phyloP scores from a whole-genome alignment of 305 asterid genomes.

The Fraxinus dipetala region DNA sequence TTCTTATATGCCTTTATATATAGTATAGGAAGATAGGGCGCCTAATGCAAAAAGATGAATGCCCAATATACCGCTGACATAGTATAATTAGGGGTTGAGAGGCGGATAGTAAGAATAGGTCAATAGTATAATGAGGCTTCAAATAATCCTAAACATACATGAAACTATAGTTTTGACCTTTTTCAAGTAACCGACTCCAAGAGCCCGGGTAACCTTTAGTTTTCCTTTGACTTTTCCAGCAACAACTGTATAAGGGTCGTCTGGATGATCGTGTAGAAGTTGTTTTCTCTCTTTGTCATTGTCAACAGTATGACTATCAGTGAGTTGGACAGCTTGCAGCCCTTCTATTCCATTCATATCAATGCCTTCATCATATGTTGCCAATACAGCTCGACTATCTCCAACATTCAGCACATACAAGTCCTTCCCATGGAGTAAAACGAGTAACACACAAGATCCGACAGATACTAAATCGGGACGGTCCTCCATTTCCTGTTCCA shows the following conservation, averaged over 20 bases:
- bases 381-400: conserved; percentile 88
- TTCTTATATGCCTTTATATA: not conserved
- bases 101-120: not conserved
- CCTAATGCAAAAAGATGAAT: not conserved
- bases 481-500: conserved; percentile 93
- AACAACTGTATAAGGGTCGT: conserved; percentile 54
- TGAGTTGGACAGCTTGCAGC: conserved; percentile 60
- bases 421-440: conserved; percentile 67
- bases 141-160: not conserved
- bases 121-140: not conserved
- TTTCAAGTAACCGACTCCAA: conserved; percentile 95
- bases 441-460: conserved; percentile 76
- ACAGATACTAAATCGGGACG: conserved; percentile 85
- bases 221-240: conserved; percentile 83
- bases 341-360: conserved; percentile 19
- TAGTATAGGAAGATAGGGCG: not conserved
- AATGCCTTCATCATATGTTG: conserved; percentile 44
- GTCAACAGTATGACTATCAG: conserved; percentile 72
- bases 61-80: not conserved
- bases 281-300: conserved; percentile 62
- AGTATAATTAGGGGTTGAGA: not conserved
- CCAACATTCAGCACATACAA: conserved; percentile 76
- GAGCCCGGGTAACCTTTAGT: conserved; percentile 83
- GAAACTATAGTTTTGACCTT: conserved; percentile 40
- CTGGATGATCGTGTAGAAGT: conserved; percentile 66